Evolutionary conservation across 192 early-diverging fungal species (phyloP).

Genomic region (Rhizophlyctis rosea): DNA sequence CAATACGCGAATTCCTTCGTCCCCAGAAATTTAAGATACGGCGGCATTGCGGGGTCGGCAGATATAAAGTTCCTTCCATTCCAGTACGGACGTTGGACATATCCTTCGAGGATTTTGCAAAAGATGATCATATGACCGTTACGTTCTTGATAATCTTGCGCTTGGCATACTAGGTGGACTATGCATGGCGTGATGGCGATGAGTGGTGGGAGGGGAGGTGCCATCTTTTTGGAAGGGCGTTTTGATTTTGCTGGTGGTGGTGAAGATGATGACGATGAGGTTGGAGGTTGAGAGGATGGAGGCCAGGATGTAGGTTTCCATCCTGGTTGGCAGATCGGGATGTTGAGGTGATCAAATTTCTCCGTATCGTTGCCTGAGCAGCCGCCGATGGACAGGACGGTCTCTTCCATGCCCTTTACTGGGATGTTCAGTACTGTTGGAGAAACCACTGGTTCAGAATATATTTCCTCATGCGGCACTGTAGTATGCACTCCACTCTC

Average conservation of each 20-base stretch:
- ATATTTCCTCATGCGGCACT: not conserved
- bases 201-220: conserved; percentile 4
- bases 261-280: not conserved
- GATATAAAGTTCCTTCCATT: conserved; percentile 33
- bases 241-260: not conserved
- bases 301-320: conserved; percentile 4
- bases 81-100: conserved; percentile 22
- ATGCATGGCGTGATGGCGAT: conserved; percentile 26
- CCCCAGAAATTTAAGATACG: conserved; percentile 32
- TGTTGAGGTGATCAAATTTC: conserved; percentile 16
- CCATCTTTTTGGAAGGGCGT: not conserved
- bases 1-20: conserved; percentile 25
- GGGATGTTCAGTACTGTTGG: conserved; percentile 34
- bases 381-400: conserved; percentile 25
- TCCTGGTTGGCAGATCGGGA: conserved; percentile 30
- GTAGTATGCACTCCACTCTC: not conserved
- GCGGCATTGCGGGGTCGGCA: conserved; percentile 1
- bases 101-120: conserved; percentile 20
- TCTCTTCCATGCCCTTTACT: conserved; percentile 13
- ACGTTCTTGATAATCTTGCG: conserved; percentile 31
- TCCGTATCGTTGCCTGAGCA: conserved; percentile 24
- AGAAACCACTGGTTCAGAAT: not conserved
- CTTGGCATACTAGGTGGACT: conserved; percentile 32
- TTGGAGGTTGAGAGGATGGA: not conserved
- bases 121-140: conserved; percentile 32